These are phyloP conservation scores for Nadsonia starkeyi-henricii DNA, from an alignment of 1,139 yeast species.

Conservation along the genomic window DNA sequence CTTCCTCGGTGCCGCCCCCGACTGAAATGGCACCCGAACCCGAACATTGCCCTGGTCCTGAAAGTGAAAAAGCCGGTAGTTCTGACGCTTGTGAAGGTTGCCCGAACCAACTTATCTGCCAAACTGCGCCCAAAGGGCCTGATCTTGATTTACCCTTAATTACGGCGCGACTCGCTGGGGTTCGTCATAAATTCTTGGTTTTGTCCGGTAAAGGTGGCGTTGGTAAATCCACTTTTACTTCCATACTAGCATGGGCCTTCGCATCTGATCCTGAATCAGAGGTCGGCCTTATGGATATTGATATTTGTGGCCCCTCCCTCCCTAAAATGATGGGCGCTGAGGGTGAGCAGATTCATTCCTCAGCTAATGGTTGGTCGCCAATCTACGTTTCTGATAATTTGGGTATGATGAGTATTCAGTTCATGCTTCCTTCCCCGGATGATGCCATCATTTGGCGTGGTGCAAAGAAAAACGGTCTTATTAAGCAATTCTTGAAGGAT, in stretches of 20 bases:
- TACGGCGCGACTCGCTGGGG: constrained; percentile 46
- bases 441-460: constrained; percentile 97
- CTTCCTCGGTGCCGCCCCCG: not conserved
- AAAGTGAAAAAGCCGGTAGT: constrained; percentile 82
- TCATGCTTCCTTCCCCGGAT: constrained; percentile 87
- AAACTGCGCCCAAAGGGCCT: constrained; percentile 82
- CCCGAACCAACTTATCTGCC: constrained; percentile 84
- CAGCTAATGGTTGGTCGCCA: constrained; percentile 92
- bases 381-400: constrained; percentile 90
- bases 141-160: constrained; percentile 88
- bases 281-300: constrained; percentile 93
- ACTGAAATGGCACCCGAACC: constrained; percentile 36
- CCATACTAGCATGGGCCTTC: constrained; percentile 91
- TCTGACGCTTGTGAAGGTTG: constrained; percentile 93
- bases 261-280: constrained; percentile 80
- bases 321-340: constrained; percentile 92
- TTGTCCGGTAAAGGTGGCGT: constrained; percentile 97
- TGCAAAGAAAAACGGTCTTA: constrained; percentile 81
- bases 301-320: constrained; percentile 93
- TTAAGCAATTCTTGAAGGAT: constrained; percentile 86
- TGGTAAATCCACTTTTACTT: constrained; percentile 90
- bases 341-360: constrained; percentile 75
- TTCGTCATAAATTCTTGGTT: constrained; percentile 73
- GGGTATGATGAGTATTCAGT: constrained; percentile 92
- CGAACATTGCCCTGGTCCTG: constrained; percentile 98